Base-by-base conservation (phyloP, 768 basidiomycete genomes). In the Boletus eberwhitei region DNA sequence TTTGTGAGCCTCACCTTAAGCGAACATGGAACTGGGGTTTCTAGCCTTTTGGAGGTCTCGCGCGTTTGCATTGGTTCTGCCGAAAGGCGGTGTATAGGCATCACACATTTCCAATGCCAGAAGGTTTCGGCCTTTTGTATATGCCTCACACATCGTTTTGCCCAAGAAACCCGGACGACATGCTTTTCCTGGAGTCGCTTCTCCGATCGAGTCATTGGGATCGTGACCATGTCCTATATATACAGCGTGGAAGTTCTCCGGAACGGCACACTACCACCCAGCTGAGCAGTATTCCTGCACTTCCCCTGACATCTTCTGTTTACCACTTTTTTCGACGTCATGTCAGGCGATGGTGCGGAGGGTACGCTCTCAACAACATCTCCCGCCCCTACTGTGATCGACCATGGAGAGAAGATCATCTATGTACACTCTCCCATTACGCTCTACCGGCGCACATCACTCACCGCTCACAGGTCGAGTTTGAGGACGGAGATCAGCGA, bases 391-490 rank as follows among this genome's bases (percentile, higher is more conserved):
- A 38, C 52, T 16, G 5, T 49, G 14, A 19, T 37, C n/a, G 19
- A 14, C 14, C 16, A 45, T 1, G 42, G 12, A 35, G 54, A 65
- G 19, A 55, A 60, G 8, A 29, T 51, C 24, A 17, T 61, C 16
- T 57, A 55, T 53, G 64, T 60, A 48, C 8, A 36, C 42, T 21
- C n/a, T 45, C 13, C 26, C n/a, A 16, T 29, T 14, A 11, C 13
- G 12, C 16, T 22, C 5, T 32, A 36, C 35, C 7, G 9, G 41
- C 7, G 8, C 8, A 4, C 16, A 8, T 54, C n/a, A 7, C 49
- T 63, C 41, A 66, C 32, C 14, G 7, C 21, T 22, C 9, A 51
- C 53, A 78, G 75, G 69, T 77, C 12, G 73, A 78, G 21, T 79
- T 74, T 41, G 66, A 71, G 34, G 59, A 66, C 16, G 71, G 65